These are phyloP conservation scores for Pleodorina starrii DNA, from an alignment of 139 green algal genomes.

Conservation along the genomic window DNA sequence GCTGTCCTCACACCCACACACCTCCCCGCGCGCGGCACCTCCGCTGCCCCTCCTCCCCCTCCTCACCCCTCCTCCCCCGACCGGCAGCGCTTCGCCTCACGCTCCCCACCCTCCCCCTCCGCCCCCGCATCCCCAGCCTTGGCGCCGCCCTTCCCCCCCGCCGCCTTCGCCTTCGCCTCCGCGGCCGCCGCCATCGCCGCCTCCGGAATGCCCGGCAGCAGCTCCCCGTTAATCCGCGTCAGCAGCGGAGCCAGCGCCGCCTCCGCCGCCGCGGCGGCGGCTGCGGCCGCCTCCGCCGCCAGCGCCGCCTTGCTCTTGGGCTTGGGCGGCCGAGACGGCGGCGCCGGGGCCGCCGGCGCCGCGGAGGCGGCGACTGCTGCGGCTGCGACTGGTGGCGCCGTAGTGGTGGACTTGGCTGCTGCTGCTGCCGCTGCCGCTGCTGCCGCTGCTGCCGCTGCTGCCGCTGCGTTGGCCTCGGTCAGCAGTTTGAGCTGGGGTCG, in stretches of 20 bases:
- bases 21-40: no score
- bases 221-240: conserved; percentile 7
- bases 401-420: background rate
- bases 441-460: background rate
- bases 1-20: no score
- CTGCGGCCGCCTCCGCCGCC: conserved; percentile 31
- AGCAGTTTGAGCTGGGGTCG: conserved; percentile 5
- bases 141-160: background rate
- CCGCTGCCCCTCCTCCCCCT: no score
- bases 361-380: background rate
- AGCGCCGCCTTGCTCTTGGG: conserved; percentile 37
- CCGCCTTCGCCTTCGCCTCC: background rate
- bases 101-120: background rate
- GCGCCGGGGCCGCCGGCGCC: background rate
- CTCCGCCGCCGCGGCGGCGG: conserved; percentile 10
- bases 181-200: background rate
- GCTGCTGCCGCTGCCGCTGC: background rate
- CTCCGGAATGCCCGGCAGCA: conserved; percentile 26
- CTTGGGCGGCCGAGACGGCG: conserved; percentile 6
- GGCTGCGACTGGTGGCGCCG: background rate
- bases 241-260: conserved; percentile 15
- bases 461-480: background rate
- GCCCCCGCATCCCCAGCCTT: background rate
- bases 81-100: background rate
- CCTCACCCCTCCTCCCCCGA: background rate